A percentile compares a stretch with the other conserved stretches of the same genome.
Conservation (phyloP, 768 basidiomycete species). For the Pleurotus tuoliensis region DNA sequence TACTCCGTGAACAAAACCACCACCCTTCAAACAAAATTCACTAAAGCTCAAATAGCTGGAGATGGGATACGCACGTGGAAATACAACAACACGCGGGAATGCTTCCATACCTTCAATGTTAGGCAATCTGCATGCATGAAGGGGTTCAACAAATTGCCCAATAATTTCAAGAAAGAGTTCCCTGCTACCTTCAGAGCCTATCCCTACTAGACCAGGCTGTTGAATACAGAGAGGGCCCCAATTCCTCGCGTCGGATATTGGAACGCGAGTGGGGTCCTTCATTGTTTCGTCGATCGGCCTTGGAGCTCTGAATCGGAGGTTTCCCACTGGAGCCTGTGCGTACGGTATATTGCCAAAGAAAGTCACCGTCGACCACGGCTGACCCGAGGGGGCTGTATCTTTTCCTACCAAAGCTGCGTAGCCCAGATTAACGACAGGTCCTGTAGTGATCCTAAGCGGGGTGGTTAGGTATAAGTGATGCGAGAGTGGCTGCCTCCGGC, state of each 20-base stretch:
- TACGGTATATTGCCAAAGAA: conserved; percentile 42
- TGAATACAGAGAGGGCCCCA: conserved; percentile 46
- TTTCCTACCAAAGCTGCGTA: conserved; percentile 39
- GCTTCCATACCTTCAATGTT: conserved; percentile 40
- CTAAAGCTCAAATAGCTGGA: no score
- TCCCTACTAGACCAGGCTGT: conserved; percentile 35
- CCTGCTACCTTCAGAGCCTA: not conserved
- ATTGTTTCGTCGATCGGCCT: conserved; percentile 27
- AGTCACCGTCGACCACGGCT: conserved; percentile 29
- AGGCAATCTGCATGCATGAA: conserved; percentile 29
- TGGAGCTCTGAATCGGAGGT: conserved; percentile 38
- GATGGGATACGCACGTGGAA: conserved; percentile 29
- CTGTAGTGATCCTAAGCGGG: no score
- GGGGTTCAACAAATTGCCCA: not conserved
- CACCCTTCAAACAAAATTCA: conserved; percentile 25
- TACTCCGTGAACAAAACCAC: conserved; percentile 35
- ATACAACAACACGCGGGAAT: conserved; percentile 34
- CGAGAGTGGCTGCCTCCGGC: no score
- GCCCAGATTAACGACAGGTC: conserved; percentile 36
- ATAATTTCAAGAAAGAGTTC: not conserved
- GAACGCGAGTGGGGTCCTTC: conserved; percentile 6
- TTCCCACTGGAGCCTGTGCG: conserved; percentile 36
- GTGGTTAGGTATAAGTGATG: no score
- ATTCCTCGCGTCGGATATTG: conserved; percentile 35
- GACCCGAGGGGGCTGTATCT: conserved; percentile 32